Conservation (phyloP, 2,329 filamentous ascomycete genomes). For the Monosporascus sp. region DNA sequence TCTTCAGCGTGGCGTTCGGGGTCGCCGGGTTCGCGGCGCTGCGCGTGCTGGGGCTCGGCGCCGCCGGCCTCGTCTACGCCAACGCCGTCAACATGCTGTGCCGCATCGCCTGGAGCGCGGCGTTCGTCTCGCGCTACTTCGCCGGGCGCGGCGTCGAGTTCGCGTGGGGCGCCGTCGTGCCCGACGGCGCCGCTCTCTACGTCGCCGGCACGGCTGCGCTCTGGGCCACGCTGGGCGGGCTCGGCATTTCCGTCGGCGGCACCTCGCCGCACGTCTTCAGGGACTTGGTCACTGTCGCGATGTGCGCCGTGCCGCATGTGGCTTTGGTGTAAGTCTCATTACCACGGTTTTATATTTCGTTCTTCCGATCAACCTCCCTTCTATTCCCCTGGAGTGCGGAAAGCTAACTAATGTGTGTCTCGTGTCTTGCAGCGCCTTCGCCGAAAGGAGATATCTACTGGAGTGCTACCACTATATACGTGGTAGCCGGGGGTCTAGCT, state of each 20-base stretch:
- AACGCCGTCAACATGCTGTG: constrained; percentile 88
- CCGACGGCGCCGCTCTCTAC: constrained; percentile 36
- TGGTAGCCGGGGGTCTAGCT: constrained; percentile 18
- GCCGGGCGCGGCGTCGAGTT: constrained; percentile 37
- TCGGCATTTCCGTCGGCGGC: constrained; percentile 18
- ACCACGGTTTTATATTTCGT: neutral
- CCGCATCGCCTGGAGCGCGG: constrained; percentile 73
- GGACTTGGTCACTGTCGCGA: constrained; percentile 44
- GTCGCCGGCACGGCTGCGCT: constrained; percentile 40
- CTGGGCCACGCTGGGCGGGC: constrained; percentile 27
- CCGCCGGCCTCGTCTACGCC: constrained; percentile 74
- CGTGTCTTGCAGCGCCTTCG: constrained; percentile 38
- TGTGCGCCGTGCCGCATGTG: constrained; percentile 46
- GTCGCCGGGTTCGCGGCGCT: constrained; percentile 71
- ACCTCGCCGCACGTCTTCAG: constrained; percentile 30
- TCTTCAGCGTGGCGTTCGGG: constrained; percentile 73
- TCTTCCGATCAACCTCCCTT: too few species aligned
- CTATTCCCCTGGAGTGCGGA: neutral
- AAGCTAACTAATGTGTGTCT: constrained; percentile 8
- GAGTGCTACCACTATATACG: constrained; percentile 43
- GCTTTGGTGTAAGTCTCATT: constrained; percentile 51
- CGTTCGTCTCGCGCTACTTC: constrained; percentile 68
- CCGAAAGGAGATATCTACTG: constrained; percentile 50
- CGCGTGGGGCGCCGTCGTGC: constrained; percentile 35
- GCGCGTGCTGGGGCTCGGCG: constrained; percentile 63